Percentiles rank a stretch among this genome's conserved stretches.
phyloP scores from a whole-genome alignment of 768 basidiomycete genomes.

The Suillus luteus region DNA sequence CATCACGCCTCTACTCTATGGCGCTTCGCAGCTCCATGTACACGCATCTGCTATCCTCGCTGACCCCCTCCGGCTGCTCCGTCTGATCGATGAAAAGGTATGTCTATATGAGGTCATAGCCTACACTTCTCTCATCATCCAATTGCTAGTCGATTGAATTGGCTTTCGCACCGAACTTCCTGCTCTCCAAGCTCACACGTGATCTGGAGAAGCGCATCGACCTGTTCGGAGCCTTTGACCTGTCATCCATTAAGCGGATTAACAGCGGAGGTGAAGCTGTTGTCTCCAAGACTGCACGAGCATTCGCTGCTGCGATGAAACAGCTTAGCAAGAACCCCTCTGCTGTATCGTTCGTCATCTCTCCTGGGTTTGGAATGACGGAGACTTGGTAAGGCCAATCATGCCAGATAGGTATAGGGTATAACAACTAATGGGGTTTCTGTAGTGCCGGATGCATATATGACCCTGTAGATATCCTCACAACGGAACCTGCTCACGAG shows the following conservation, averaged over 20 bases:
- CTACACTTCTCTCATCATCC: constrained; percentile 10
- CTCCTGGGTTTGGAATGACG: constrained; percentile 43
- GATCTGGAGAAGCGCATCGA: constrained; percentile 31
- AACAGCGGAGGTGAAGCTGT: constrained; percentile 48
- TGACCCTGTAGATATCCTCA: constrained; percentile 30
- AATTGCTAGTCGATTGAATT: constrained; percentile 30
- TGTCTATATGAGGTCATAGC: constrained; percentile 24
- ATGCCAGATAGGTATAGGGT: too few species aligned
- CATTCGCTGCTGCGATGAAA: constrained; percentile 37
- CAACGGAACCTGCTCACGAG: constrained; percentile 26
- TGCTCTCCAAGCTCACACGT: constrained; percentile 40
- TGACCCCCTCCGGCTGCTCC: constrained; percentile 26
- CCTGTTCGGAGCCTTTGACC: constrained; percentile 32
- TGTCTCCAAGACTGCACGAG: constrained; percentile 39
- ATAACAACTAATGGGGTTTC: neutral
- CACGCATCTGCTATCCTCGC: constrained; percentile 28
- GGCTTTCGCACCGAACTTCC: constrained; percentile 44
- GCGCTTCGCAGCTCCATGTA: constrained; percentile 28
- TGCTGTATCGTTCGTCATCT: constrained; percentile 16
- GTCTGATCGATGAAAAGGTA: constrained; percentile 39
- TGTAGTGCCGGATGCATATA: constrained; percentile 42
- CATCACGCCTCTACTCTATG: constrained; percentile 37
- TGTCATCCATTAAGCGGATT: constrained; percentile 36
- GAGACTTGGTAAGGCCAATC: constrained; percentile 38
- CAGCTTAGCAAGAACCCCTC: constrained; percentile 23